A percentile compares a stretch with the other conserved stretches of the same genome.
These are phyloP conservation scores for Tympanopsis confertula DNA, from an alignment of 2,329 filamentous ascomycete species.

Conservation along the genomic window DNA sequence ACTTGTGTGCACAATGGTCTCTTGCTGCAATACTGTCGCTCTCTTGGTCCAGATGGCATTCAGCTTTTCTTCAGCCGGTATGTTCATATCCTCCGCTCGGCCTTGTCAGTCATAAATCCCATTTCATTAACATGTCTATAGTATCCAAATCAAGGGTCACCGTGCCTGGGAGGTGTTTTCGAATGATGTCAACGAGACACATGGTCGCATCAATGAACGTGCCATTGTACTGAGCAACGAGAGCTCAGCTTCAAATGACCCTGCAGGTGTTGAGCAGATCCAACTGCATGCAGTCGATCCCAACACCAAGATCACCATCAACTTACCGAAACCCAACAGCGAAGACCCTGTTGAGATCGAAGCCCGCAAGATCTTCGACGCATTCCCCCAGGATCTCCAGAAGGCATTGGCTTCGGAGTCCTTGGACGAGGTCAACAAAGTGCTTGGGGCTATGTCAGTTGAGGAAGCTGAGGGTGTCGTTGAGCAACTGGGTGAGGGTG, in stretches of 20 bases:
- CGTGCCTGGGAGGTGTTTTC: slow-evolving; percentile 59
- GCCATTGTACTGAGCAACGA: slow-evolving; percentile 38
- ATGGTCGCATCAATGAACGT: slow-evolving; percentile 50
- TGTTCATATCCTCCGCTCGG: not conserved
- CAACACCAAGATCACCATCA: slow-evolving; percentile 58
- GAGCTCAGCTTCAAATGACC: slow-evolving; percentile 40
- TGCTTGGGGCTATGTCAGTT: slow-evolving; percentile 65
- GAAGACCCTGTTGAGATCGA: slow-evolving; percentile 37
- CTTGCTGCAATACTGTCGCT: slow-evolving; percentile 61
- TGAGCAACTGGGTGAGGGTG: slow-evolving; percentile 50
- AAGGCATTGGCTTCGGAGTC: slow-evolving; percentile 55
- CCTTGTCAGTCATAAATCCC: not conserved
- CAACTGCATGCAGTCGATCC: slow-evolving; percentile 68
- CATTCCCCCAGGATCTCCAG: slow-evolving; percentile 56
- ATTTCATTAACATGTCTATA: not conserved
- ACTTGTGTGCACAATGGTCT: slow-evolving; percentile 67
- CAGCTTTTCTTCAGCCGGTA: slow-evolving; percentile 57
- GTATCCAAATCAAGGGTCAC: slow-evolving; percentile 59
- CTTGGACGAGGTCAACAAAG: slow-evolving; percentile 63
- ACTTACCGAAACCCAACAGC: slow-evolving; percentile 42
- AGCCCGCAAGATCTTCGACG: slow-evolving; percentile 50
- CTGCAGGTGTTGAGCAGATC: slow-evolving; percentile 58
- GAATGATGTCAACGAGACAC: slow-evolving; percentile 61
- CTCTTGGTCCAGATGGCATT: slow-evolving; percentile 57
- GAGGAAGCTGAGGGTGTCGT: slow-evolving; percentile 64